Evolutionary conservation across 345 rosid species (phyloP).

Genomic region (Salix udensis): DNA sequence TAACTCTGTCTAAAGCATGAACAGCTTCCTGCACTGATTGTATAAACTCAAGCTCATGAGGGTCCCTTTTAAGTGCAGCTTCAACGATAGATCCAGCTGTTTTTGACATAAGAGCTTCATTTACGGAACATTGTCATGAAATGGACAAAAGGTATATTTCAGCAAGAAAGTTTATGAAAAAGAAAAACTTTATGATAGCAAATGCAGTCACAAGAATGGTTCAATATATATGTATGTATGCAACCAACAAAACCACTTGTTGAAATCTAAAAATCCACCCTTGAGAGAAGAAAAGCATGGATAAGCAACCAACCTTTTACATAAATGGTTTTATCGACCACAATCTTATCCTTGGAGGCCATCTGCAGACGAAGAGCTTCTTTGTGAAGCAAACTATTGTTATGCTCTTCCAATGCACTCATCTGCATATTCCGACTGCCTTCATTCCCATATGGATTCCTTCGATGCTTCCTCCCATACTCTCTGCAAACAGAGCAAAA

Average conservation of each 20-base stretch:
- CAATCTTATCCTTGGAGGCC: constrained; percentile 93
- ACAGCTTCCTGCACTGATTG: constrained; percentile 94
- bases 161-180: background rate
- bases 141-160: background rate
- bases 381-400: constrained; percentile 96
- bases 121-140: constrained; percentile 23
- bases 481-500: constrained; percentile 97
- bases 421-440: constrained; percentile 99
- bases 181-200: constrained; percentile 3
- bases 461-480: constrained; percentile 92
- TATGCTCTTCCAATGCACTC: constrained; percentile 99
- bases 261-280: background rate
- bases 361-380: constrained; percentile 97
- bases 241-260: background rate
- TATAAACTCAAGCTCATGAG: constrained; percentile 87
- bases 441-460: constrained; percentile 98
- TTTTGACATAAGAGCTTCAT: constrained; percentile 98
- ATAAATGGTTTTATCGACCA: constrained; percentile 79
- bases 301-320: constrained; percentile 65
- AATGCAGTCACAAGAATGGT: constrained; percentile 8
- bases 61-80: constrained; percentile 85
- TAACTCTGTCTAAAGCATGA: constrained; percentile 97
- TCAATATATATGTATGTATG: background rate
- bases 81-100: constrained; percentile 97
- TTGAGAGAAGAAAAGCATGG: background rate